Evolutionary conservation across 371 early-diverging fungal species (phyloP), one percentile per base, ranked within the genome.

Genomic region (Mucor circinelloides): DNA sequence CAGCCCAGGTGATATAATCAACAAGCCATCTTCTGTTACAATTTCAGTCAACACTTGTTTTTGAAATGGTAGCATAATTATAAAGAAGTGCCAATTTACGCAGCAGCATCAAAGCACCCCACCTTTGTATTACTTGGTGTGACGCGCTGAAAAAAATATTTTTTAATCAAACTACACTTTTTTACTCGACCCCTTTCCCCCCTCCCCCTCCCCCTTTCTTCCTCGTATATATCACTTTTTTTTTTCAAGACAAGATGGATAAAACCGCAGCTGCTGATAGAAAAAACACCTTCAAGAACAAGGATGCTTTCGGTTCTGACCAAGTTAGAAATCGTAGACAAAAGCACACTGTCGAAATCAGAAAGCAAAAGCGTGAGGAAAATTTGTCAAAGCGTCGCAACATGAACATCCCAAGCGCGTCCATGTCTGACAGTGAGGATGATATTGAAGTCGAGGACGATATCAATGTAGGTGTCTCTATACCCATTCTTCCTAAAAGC

Each of bases 291-390:
- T 79, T 72, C 63, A 77, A 82, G 61, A 77, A 75, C 68, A 78
- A 71, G 69, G 77, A 66, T 66, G 65, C 72, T 58, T 83, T 77
- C 66, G 75, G 75, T 36, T 54, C 72, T 32, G 79, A 82, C 3
- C 69, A 72, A 58, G 74, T 82, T 6, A 65, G 79, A 60, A 80
- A 72, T 34, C 76, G 81, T 52, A 75, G 81, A 66, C 78, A 77
- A 42, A 69, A 80, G 42, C 76, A 80, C 19, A 70, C 76, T 25
- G 95, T 98, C 28, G 96, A 97, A 82, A 90, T 99, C 75, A 91
- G 99, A 63, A 94, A 94, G 79, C 93, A 94, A 79, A 97, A 97
- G 88, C 90, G 96, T 68, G 97, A 97, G 72, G 98, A 99, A 76
- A 89, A 90, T 42, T 78, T 97, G 31, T 86, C 94, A 67, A 99